A percentile compares a stretch with the other conserved stretches of the same genome.
These are phyloP conservation scores for Fomitopsis betulina DNA, from an alignment of 1,284 basidiomycete species.

Conservation along the genomic window DNA sequence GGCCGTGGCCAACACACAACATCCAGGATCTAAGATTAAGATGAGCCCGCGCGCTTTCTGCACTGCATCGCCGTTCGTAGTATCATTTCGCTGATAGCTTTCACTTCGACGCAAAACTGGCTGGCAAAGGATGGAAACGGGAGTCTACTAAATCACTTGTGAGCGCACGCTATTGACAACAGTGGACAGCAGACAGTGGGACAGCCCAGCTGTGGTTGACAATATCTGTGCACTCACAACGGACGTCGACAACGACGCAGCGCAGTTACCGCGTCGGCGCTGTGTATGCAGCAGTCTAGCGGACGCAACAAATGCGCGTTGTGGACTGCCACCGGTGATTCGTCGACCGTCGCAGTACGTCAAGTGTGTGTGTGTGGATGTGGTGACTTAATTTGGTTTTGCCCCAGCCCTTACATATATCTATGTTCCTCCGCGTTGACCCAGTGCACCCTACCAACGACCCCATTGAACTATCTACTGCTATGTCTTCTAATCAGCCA, in stretches of 20 bases:
- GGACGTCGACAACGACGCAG: conserved; percentile 8
- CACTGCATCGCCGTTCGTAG: conserved; percentile 1
- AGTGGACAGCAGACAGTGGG: not conserved
- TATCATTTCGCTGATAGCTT: not conserved
- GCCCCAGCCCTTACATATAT: not conserved
- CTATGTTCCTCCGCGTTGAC: not conserved
- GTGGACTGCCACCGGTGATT: conserved; percentile 7
- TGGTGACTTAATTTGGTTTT: not conserved
- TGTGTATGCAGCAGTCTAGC: conserved; percentile 2
- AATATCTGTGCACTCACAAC: conserved; percentile 17
- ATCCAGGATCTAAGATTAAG: not conserved
- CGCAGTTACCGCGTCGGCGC: conserved; percentile 5
- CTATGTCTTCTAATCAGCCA: conserved; percentile 36
- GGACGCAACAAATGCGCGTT: conserved; percentile 3
- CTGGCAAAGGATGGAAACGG: not conserved
- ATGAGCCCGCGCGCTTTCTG: not conserved
- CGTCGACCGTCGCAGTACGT: not conserved
- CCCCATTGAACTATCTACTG: conserved; percentile 6
- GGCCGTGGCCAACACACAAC: not conserved
- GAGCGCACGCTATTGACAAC: not conserved
- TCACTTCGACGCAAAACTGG: not conserved
- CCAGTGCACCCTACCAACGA: not conserved
- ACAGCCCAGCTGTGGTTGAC: not conserved
- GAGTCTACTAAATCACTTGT: not conserved
- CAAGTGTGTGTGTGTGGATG: conserved; percentile 1